Conservation (phyloP, 352 stramenopile species). For the Phytopythium oedochilum region DNA sequence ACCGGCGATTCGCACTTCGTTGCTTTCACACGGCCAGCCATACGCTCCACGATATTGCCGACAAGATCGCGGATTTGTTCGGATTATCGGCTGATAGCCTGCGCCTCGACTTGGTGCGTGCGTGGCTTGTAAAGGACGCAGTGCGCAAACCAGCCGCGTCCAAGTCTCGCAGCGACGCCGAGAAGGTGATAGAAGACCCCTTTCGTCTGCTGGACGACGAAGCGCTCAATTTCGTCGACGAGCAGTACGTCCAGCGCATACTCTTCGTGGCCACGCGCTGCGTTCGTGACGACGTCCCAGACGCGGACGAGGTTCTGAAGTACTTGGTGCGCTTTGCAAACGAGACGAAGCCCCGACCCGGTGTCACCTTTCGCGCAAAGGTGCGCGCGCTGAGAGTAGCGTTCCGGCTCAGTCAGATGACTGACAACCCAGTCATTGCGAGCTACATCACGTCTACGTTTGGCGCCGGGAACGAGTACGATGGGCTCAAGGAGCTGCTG, state of each 20-base stretch:
- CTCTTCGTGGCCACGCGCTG: conserved; percentile 21
- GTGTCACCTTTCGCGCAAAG: conserved; percentile 58
- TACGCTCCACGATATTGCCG: conserved; percentile 21
- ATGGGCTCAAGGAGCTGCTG: conserved; percentile 31
- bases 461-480: conserved; percentile 4
- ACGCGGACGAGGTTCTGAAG: conserved; percentile 24
- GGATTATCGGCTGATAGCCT: conserved; percentile 18
- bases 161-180: neutral
- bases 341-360: conserved; percentile 30
- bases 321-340: conserved; percentile 36
- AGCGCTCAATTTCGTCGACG: conserved; percentile 20
- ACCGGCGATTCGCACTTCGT: conserved; percentile 30
- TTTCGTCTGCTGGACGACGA: conserved; percentile 32
- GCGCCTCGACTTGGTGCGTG: conserved; percentile 32
- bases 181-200: conserved; percentile 16
- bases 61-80: conserved; percentile 26
- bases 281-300: conserved; percentile 12
- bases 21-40: conserved; percentile 22
- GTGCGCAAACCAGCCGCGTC: conserved; percentile 5
- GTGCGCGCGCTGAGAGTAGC: conserved; percentile 35
- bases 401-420: conserved; percentile 21
- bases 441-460: conserved; percentile 20
- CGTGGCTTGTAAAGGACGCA: conserved; percentile 49
- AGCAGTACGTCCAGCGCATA: conserved; percentile 25
- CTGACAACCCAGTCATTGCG: conserved; percentile 10